Percentiles rank a stretch among this genome's conserved stretches.
These are phyloP conservation scores for Tetrapisispora fleetii DNA, from an alignment of 805 yeast genomes.

Conservation along the genomic window DNA sequence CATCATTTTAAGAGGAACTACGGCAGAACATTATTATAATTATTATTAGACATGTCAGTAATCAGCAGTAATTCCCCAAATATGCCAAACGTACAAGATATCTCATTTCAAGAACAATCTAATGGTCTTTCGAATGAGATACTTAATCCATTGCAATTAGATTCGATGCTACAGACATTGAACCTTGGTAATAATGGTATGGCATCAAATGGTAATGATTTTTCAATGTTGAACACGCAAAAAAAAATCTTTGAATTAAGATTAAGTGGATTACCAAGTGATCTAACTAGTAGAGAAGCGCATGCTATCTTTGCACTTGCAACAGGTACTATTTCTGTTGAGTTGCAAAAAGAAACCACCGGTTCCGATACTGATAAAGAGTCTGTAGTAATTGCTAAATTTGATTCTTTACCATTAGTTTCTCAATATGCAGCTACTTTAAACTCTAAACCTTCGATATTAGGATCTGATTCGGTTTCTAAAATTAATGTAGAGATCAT, in stretches of 20 bases:
- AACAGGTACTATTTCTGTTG: conserved; percentile 45
- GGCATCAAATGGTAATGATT: background rate
- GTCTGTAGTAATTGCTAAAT: conserved; percentile 35
- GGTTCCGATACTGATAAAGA: conserved; percentile 4
- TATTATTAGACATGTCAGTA: background rate
- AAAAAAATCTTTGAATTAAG: conserved; percentile 20
- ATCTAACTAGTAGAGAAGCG: conserved; percentile 55
- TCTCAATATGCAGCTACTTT: conserved; percentile 31
- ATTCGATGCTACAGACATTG: conserved; percentile 13
- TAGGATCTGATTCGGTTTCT: conserved; percentile 37
- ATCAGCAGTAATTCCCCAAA: background rate
- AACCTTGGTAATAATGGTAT: conserved; percentile 7
- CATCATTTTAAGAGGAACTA: too few species aligned
- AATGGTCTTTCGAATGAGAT: background rate
- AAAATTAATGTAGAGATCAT: conserved; percentile 31
- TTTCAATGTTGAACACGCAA: background rate
- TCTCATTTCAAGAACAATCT: background rate
- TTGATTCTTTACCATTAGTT: conserved; percentile 35
- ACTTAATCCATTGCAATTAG: conserved; percentile 1
- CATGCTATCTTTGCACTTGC: conserved; percentile 55
- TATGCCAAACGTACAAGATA: background rate
- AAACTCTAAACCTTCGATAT: conserved; percentile 32
- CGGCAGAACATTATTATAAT: too few species aligned
- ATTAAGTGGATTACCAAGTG: conserved; percentile 49
- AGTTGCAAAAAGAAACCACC: conserved; percentile 31